Evolutionary conservation across 371 early-diverging fungal genomes (phyloP).

Genomic region (Dentiscutata heterogama): DNA sequence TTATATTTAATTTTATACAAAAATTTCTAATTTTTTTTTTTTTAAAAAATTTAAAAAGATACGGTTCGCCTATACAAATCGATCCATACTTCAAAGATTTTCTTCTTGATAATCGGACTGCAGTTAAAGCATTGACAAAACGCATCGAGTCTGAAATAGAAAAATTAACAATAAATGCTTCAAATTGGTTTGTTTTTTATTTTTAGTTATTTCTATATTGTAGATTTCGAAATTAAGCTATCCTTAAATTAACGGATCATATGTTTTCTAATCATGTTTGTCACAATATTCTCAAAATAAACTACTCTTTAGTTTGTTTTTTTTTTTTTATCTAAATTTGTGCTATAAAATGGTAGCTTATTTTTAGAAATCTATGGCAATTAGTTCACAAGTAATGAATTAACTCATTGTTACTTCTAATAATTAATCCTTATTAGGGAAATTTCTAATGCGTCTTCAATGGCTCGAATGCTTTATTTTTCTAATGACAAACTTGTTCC

Average conservation of each 20-base stretch:
- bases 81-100: slow-evolving; percentile 59
- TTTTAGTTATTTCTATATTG: neutral
- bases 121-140: slow-evolving; percentile 63
- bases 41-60: slow-evolving; percentile 51
- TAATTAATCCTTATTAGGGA: slow-evolving; percentile 54
- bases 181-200: slow-evolving; percentile 58
- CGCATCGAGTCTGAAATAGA: slow-evolving; percentile 60
- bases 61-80: slow-evolving; percentile 65
- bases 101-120: slow-evolving; percentile 56
- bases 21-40: neutral
- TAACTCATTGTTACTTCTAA: neutral
- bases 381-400: neutral
- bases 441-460: slow-evolving; percentile 59
- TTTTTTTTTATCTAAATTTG: neutral
- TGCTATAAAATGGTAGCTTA: too few relatives aligned
- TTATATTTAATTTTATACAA: neutral
- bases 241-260: neutral
- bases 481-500: slow-evolving; percentile 56
- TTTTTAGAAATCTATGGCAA: too few relatives aligned
- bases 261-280: neutral
- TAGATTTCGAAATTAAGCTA: too few relatives aligned
- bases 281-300: too few relatives aligned
- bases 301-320: neutral
- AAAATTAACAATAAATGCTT: slow-evolving; percentile 65
- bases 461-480: slow-evolving; percentile 61